Conservation (phyloP, 1,139 yeast species). For the Meyerozyma smithsonii region DNA sequence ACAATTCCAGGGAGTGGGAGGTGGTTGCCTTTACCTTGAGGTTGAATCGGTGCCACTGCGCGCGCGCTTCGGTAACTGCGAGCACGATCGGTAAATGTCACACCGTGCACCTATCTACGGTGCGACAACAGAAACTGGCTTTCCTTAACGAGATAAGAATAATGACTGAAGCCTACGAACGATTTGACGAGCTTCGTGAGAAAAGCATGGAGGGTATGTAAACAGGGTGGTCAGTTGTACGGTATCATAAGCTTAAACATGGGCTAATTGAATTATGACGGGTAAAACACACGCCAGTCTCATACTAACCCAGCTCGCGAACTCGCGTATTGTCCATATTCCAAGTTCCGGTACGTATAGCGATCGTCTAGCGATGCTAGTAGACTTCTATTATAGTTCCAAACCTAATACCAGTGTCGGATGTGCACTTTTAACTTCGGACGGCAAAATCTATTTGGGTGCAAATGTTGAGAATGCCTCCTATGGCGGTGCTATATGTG, state of each 20-base stretch:
- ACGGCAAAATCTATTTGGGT: constrained; percentile 54
- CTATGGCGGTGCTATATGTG: constrained; percentile 85
- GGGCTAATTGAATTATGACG: no score
- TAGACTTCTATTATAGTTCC: neutral
- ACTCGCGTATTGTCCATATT: constrained; percentile 73
- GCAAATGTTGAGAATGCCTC: constrained; percentile 94
- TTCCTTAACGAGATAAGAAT: no score
- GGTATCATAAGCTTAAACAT: neutral
- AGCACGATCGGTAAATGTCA: constrained; percentile 1
- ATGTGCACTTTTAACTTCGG: constrained; percentile 56
- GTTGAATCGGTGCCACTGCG: constrained; percentile 3
- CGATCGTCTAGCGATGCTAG: no score
- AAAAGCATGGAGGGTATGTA: constrained; percentile 28
- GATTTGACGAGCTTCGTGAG: constrained; percentile 22
- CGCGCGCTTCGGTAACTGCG: neutral
- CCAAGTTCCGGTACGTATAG: constrained; percentile 56
- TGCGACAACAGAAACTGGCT: no score
- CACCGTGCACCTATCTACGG: neutral
- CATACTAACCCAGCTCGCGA: constrained; percentile 35
- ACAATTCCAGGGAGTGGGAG: neutral
- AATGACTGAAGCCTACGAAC: constrained; percentile 15
- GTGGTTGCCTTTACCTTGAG: neutral
- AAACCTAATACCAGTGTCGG: constrained; percentile 58
- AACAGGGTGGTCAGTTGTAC: no score
- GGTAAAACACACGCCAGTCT: no score